Conservation (phyloP, 1,284 basidiomycete species). For the Volvariella surrecta region DNA sequence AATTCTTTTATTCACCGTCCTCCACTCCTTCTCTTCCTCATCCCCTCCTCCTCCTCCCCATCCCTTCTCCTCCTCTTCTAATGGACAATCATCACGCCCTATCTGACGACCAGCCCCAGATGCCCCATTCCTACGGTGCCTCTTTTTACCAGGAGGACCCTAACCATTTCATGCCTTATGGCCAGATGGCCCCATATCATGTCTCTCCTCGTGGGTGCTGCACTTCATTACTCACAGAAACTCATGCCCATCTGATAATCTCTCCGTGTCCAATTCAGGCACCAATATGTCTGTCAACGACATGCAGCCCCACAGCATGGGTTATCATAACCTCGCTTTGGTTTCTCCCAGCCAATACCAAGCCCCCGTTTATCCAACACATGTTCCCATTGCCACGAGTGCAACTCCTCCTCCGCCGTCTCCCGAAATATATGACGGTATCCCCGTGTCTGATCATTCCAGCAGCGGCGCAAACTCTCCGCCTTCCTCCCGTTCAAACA, state of each 20-base stretch:
- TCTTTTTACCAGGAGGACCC: conserved; percentile 29
- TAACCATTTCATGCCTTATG: conserved; percentile 29
- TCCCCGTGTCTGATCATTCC: conserved; percentile 69
- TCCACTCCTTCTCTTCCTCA: conserved; percentile 6
- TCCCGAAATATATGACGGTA: conserved; percentile 71
- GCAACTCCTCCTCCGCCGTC: conserved; percentile 60
- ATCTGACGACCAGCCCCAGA: conserved; percentile 22
- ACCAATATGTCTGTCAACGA: conserved; percentile 48
- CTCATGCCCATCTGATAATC: conserved; percentile 52
- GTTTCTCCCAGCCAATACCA: conserved; percentile 39
- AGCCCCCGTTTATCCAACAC: conserved; percentile 34
- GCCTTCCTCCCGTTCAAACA: conserved; percentile 61
- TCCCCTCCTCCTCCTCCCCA: conserved; percentile 2
- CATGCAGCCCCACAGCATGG: conserved; percentile 16
- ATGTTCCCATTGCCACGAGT: conserved; percentile 32
- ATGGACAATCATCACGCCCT: conserved; percentile 24
- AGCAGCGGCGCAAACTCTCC: conserved; percentile 69
- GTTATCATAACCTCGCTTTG: conserved; percentile 41
- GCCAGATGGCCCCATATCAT: conserved; percentile 25
- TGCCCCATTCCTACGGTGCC: conserved; percentile 19
- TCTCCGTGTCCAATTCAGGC: conserved; percentile 40
- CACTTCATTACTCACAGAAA: conserved; percentile 24
- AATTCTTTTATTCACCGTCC: conserved; percentile 15
- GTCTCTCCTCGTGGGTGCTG: conserved; percentile 45
- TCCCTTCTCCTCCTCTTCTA: conserved; percentile 3